phyloP scores from a whole-genome alignment of 2,329 filamentous ascomycete species.

The Trichoderma asperellum region DNA sequence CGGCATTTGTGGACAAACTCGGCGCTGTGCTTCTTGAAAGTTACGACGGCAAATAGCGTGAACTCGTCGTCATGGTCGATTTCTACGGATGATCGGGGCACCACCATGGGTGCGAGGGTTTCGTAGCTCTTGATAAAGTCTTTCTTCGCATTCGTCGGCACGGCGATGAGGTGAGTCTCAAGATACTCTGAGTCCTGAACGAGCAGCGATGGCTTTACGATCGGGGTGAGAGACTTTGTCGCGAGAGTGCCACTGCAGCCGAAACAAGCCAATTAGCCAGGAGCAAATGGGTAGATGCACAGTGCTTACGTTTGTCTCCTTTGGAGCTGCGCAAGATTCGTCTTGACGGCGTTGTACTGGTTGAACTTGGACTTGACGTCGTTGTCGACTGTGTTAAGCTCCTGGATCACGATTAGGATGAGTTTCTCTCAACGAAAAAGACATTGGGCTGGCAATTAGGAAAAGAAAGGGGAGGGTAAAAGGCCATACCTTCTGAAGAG shows the following conservation, averaged over 20 bases:
- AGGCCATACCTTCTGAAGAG: conserved; percentile 74
- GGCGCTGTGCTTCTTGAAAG: conserved; percentile 85
- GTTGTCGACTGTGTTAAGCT: conserved; percentile 89
- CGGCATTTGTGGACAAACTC: conserved; percentile 93
- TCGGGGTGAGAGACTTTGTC: conserved; percentile 88
- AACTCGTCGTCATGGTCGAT: conserved; percentile 90
- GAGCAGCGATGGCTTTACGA: conserved; percentile 79
- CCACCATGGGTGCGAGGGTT: conserved; percentile 85
- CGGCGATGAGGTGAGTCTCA: conserved; percentile 90
- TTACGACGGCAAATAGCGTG: conserved; percentile 82
- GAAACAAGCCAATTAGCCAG: neutral
- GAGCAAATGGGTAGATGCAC: neutral
- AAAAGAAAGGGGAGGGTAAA: neutral
- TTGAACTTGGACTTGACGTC: conserved; percentile 93
- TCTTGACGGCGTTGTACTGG: conserved; percentile 92
- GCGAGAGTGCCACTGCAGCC: conserved; percentile 78
- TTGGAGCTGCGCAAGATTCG: conserved; percentile 77
- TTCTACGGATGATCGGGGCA: conserved; percentile 81
- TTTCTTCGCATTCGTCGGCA: conserved; percentile 78
- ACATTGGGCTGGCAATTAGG: neutral
- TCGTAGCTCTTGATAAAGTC: conserved; percentile 92
- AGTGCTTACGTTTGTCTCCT: conserved; percentile 78
- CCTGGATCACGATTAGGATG: conserved; percentile 53
- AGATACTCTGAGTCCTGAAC: conserved; percentile 94
- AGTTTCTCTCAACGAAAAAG: neutral